These are phyloP conservation scores for Cinnamomum chago DNA, from an alignment of 164 flowering plant genomes.

Conservation along the genomic window DNA sequence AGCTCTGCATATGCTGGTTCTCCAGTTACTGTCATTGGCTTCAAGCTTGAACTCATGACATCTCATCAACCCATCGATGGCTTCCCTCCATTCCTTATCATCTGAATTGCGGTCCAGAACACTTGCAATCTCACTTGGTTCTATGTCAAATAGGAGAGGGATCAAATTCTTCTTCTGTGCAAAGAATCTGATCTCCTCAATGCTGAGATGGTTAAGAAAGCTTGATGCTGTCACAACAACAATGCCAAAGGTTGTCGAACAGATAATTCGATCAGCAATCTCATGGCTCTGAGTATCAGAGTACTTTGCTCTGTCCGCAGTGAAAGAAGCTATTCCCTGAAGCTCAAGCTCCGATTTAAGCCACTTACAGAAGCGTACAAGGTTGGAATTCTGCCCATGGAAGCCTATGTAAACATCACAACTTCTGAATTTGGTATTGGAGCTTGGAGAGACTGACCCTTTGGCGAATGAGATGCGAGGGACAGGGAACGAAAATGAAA, in stretches of 20 bases:
- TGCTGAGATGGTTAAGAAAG: slow-evolving; percentile 48
- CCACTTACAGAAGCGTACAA: slow-evolving; percentile 79
- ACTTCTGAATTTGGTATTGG: slow-evolving; percentile 77
- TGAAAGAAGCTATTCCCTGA: slow-evolving; percentile 85
- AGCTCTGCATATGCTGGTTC: slow-evolving; percentile 54
- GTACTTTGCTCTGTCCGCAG: slow-evolving; percentile 80
- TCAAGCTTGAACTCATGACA: slow-evolving; percentile 65
- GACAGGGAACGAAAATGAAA: slow-evolving; percentile 81
- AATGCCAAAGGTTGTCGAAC: slow-evolving; percentile 71
- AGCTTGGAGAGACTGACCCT: slow-evolving; percentile 57
- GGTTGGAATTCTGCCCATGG: slow-evolving; percentile 63
- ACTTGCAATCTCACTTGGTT: slow-evolving; percentile 34
- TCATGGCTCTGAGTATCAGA: slow-evolving; percentile 81
- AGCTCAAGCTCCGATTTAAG: slow-evolving; percentile 85
- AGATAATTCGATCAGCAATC: slow-evolving; percentile 79
- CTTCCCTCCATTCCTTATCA: slow-evolving; percentile 69
- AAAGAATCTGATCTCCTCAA: slow-evolving; percentile 81
- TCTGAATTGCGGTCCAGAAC: slow-evolving; percentile 41
- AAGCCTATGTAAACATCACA: slow-evolving; percentile 91
- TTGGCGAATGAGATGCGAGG: slow-evolving; percentile 72
- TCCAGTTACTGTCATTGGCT: slow-evolving; percentile 70
- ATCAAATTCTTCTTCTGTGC: slow-evolving; percentile 83
- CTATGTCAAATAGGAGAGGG: slow-evolving; percentile 59
- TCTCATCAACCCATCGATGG: slow-evolving; percentile 56
- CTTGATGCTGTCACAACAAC: slow-evolving; percentile 52